These are phyloP conservation scores for Linnemannia schmuckeri DNA, from an alignment of 192 early-diverging fungal genomes.

Conservation along the genomic window DNA sequence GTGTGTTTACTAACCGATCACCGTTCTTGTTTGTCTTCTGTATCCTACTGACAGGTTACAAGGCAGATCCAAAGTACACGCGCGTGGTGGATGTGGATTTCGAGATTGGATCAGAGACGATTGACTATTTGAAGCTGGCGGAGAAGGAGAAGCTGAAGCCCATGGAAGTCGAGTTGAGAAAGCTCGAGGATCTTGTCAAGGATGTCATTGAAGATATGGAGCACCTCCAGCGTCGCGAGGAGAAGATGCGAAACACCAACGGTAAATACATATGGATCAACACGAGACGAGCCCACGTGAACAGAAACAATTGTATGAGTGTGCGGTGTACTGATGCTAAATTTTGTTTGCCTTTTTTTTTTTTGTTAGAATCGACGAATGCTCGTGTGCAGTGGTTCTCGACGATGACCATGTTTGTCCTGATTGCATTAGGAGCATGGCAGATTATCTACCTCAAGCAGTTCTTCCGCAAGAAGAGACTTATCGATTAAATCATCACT, in stretches of 20 bases:
- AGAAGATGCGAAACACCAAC: constrained; percentile 89
- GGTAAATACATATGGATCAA: constrained; percentile 58
- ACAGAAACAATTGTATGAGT: no score
- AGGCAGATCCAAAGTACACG: constrained; percentile 64
- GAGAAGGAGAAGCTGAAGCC: constrained; percentile 88
- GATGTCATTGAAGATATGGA: constrained; percentile 91
- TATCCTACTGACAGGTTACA: constrained; percentile 56
- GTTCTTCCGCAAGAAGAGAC: constrained; percentile 93
- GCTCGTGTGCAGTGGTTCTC: constrained; percentile 87
- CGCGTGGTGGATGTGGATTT: constrained; percentile 82
- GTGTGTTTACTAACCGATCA: neutral
- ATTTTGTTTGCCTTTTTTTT: constrained; percentile 4
- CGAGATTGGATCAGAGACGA: constrained; percentile 88
- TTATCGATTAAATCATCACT: constrained; percentile 71
- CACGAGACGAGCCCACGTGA: no score
- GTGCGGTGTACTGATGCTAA: neutral
- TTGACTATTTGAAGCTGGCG: constrained; percentile 77
- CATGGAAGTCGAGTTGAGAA: constrained; percentile 88
- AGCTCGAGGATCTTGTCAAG: constrained; percentile 80
- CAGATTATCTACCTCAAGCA: constrained; percentile 88
- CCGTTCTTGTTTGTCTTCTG: neutral
- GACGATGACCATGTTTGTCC: constrained; percentile 78
- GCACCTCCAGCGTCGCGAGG: constrained; percentile 84
- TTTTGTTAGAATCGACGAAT: constrained; percentile 87
- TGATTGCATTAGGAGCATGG: constrained; percentile 79